These are phyloP conservation scores for Candida mattraensis DNA, from an alignment of 805 yeast species.

Conservation along the genomic window DNA sequence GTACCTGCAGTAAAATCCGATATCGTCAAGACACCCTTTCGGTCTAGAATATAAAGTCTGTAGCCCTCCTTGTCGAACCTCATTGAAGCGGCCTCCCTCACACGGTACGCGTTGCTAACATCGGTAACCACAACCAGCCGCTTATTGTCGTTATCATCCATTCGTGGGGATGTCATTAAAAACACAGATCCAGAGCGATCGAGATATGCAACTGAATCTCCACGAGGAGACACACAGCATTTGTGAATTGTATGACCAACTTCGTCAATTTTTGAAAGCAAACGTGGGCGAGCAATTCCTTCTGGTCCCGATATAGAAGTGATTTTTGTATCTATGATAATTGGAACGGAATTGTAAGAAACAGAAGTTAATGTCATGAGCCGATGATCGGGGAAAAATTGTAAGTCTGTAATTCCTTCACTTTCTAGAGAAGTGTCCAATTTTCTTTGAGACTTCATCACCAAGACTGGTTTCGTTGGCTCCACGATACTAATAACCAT, in stretches of 20 bases:
- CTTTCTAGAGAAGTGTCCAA: slow-evolving; percentile 68
- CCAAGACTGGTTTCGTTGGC: slow-evolving; percentile 60
- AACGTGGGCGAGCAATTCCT: slow-evolving; percentile 56
- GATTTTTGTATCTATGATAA: slow-evolving; percentile 63
- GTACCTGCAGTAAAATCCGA: slow-evolving; percentile 88
- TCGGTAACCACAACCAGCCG: slow-evolving; percentile 71
- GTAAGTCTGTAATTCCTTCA: slow-evolving; percentile 85
- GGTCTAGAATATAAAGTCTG: slow-evolving; percentile 68
- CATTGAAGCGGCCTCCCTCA: slow-evolving; percentile 75
- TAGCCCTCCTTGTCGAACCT: slow-evolving; percentile 81
- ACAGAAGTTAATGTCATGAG: slow-evolving; percentile 54
- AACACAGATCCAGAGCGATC: slow-evolving; percentile 78
- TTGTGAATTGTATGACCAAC: slow-evolving; percentile 78
- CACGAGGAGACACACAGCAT: slow-evolving; percentile 77
- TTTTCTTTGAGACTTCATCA: slow-evolving; percentile 66
- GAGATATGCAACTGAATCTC: slow-evolving; percentile 79
- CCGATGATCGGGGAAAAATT: slow-evolving; percentile 67
- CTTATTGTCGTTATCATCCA: slow-evolving; percentile 54
- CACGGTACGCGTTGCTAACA: slow-evolving; percentile 71
- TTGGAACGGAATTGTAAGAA: slow-evolving; percentile 65
- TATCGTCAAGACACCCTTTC: slow-evolving; percentile 76
- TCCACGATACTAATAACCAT: slow-evolving; percentile 68
- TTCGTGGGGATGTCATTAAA: slow-evolving; percentile 60
- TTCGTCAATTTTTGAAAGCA: slow-evolving; percentile 67
- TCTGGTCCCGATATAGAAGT: slow-evolving; percentile 40